Evolutionary conservation across 2,329 filamentous ascomycete genomes (phyloP).

Genomic region (Xylaria polymorpha): DNA sequence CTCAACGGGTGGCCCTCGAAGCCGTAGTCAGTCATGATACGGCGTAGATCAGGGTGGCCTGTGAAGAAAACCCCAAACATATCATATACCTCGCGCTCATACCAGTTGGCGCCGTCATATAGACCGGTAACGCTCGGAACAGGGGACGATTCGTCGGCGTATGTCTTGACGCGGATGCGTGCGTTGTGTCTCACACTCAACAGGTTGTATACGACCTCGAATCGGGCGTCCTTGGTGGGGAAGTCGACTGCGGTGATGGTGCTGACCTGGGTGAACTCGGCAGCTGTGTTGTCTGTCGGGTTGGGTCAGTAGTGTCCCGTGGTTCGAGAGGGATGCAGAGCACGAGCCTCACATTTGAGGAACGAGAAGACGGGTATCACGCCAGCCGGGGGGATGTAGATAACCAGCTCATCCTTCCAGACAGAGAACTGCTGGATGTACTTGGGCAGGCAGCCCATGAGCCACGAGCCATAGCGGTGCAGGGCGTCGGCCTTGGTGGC

Average conservation of each 20-base stretch:
- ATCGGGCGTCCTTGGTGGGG: slow-evolving; percentile 93
- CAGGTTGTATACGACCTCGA: slow-evolving; percentile 98
- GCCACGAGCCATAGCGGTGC: slow-evolving; percentile 94
- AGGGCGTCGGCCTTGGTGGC: slow-evolving; percentile 85
- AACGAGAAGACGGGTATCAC: slow-evolving; percentile 93
- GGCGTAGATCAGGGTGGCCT: slow-evolving; percentile 91
- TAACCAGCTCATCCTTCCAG: slow-evolving; percentile 98
- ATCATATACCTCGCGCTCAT: slow-evolving; percentile 97
- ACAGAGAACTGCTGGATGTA: slow-evolving; percentile 99
- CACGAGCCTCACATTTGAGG: slow-evolving; percentile 74
- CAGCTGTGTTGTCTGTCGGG: slow-evolving; percentile 85
- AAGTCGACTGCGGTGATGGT: slow-evolving; percentile 96
- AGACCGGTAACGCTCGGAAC: slow-evolving; percentile 88
- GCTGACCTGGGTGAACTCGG: slow-evolving; percentile 93
- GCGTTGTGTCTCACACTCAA: slow-evolving; percentile 96
- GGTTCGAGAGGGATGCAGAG: background rate
- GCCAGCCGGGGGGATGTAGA: slow-evolving; percentile 89
- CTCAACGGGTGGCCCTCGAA: slow-evolving; percentile 97
- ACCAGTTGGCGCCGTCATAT: slow-evolving; percentile 98
- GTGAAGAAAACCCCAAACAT: slow-evolving; percentile 97
- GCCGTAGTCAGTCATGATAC: slow-evolving; percentile 99
- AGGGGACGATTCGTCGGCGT: slow-evolving; percentile 94
- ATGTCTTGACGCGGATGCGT: slow-evolving; percentile 97
- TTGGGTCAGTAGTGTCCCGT: slow-evolving; percentile 35
- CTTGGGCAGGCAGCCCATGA: slow-evolving; percentile 96